phyloP scores from a whole-genome alignment of 306 rosid genomes.

The Prunus armeniaca region DNA sequence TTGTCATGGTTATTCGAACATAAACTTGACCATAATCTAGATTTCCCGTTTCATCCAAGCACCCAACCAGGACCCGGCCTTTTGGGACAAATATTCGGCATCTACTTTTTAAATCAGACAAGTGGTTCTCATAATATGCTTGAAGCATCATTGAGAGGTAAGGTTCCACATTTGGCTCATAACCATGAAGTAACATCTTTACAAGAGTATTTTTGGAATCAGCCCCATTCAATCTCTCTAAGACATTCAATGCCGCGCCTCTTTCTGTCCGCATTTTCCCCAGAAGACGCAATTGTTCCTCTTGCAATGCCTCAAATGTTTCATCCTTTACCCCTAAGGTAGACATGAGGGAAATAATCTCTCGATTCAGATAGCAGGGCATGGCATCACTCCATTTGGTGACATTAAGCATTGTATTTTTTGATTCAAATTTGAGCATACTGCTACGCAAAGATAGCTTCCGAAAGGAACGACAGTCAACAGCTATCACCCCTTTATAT shows the following conservation, averaged over 20 bases:
- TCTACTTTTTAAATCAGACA: conserved; percentile 76
- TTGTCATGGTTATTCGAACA: conserved; percentile 56
- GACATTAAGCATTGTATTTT: conserved; percentile 76
- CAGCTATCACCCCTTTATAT: conserved; percentile 88
- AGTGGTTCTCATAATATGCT: conserved; percentile 57
- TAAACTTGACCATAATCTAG: conserved; percentile 84
- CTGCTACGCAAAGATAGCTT: conserved; percentile 82
- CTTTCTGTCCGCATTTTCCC: conserved; percentile 63
- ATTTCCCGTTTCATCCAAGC: conserved; percentile 85
- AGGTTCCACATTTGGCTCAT: conserved; percentile 81
- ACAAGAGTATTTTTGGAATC: conserved; percentile 63
- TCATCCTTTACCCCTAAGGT: conserved; percentile 80
- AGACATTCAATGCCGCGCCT: conserved; percentile 58
- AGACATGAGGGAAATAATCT: conserved; percentile 71
- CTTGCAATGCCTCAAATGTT: conserved; percentile 66
- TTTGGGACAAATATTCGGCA: conserved; percentile 77
- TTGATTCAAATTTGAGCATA: conserved; percentile 85
- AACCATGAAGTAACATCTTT: conserved; percentile 71
- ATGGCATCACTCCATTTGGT: conserved; percentile 78
- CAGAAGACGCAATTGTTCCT: conserved; percentile 59
- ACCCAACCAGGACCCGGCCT: conserved; percentile 77
- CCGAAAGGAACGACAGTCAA: conserved; percentile 66
- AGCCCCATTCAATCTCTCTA: conserved; percentile 58
- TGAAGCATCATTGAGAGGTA: conserved; percentile 90
- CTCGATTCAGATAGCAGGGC: conserved; percentile 93